Conservation (phyloP, 2,329 filamentous ascomycete species). For the Botrytis byssoidea region DNA sequence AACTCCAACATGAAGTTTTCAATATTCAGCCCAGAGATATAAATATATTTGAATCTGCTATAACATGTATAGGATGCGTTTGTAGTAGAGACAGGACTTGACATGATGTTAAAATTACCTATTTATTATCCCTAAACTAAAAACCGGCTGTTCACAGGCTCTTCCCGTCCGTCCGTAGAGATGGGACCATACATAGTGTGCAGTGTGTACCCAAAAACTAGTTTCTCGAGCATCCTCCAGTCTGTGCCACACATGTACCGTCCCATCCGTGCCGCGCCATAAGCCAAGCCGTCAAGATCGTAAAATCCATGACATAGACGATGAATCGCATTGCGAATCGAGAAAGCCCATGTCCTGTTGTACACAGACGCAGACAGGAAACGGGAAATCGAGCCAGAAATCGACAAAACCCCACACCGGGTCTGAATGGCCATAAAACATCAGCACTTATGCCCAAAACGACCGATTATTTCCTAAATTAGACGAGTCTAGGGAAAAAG, state of each 20-base stretch:
- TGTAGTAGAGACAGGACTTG: background rate
- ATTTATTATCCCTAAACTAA: background rate
- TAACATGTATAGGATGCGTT: background rate
- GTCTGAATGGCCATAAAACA: background rate
- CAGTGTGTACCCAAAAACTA: background rate
- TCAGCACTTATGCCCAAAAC: background rate
- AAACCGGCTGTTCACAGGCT: background rate
- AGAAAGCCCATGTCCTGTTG: background rate
- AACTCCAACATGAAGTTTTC: background rate
- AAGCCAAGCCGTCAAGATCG: background rate
- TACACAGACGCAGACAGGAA: background rate
- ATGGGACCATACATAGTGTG: background rate
- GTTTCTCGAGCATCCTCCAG: background rate
- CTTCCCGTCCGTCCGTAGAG: background rate
- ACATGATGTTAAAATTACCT: slow-evolving; percentile 3
- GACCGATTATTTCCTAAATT: background rate
- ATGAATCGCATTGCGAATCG: background rate
- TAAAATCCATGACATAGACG: background rate
- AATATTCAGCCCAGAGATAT: background rate
- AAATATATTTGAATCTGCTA: background rate
- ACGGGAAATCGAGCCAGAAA: background rate
- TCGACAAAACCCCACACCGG: background rate
- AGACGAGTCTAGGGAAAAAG: background rate
- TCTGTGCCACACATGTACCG: background rate
- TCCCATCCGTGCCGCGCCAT: background rate